Evolutionary conservation across 1,284 basidiomycete species (phyloP).

Genomic region (Moesziomyces globuligerus): DNA sequence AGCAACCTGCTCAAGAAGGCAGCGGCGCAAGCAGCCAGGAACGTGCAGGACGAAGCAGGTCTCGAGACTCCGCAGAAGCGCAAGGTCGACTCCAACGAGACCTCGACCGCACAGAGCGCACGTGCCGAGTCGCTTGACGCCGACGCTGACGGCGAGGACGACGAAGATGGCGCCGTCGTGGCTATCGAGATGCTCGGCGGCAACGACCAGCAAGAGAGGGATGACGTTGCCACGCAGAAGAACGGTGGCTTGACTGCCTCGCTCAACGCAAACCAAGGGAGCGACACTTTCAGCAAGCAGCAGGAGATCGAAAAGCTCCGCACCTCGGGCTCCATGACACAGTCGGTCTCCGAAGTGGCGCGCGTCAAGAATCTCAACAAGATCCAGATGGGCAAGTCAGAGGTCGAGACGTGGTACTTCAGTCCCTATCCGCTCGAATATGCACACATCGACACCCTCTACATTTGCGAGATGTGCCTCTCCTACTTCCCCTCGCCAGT

Average conservation of each 20-base stretch:
- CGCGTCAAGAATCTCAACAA: constrained; percentile 98
- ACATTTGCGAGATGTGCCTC: constrained; percentile 96
- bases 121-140: constrained; percentile 65
- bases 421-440: constrained; percentile 98
- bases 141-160: constrained; percentile 71
- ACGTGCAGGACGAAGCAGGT: constrained; percentile 32
- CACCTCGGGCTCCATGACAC: constrained; percentile 98
- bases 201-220: constrained; percentile 53
- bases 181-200: constrained; percentile 70
- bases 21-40: constrained; percentile 75
- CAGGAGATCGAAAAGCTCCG: constrained; percentile 98
- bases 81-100: constrained; percentile 74
- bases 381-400: constrained; percentile 93
- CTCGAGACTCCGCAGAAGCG: constrained; percentile 75
- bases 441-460: constrained; percentile 91
- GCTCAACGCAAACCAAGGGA: constrained; percentile 68
- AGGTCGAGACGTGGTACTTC: constrained; percentile 99
- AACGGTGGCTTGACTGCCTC: constrained; percentile 70
- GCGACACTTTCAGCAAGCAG: constrained; percentile 81
- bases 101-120: constrained; percentile 49
- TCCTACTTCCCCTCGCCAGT: constrained; percentile 60
- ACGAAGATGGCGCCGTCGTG: constrained; percentile 65
- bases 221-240: constrained; percentile 38
- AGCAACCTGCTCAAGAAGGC: constrained; percentile 78
- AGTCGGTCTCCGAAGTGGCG: constrained; percentile 95